Evolutionary conservation across 345 rosid species (phyloP), one percentile per base, ranked within the genome.

Genomic region (Mangifera indica): DNA sequence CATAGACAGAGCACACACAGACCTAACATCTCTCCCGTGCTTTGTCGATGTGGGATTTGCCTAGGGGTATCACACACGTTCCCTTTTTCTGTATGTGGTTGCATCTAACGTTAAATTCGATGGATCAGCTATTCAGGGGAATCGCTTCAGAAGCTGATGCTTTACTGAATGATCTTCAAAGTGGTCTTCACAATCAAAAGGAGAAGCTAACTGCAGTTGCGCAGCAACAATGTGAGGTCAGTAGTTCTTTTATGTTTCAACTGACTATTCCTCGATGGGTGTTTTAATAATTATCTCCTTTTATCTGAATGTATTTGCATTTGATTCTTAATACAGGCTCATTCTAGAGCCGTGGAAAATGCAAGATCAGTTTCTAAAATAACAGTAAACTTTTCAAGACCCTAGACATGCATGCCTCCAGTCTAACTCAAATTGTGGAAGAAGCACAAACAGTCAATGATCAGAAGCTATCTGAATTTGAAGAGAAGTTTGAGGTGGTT

Each of bases 401-500:
- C 72, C 76, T 93, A 60, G 96, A 89, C 77, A 63, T 75, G 63
- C 97, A 96, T 77, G 97, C 89, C 7, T 82, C 90, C 55, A 89
- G 83, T 71, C 77, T 94, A 60, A 88, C 85, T 56, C 82, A 85
- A 66, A 87, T 92, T 63, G 91, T 92, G 59, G 89, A 84, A 78
- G 98, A 92, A 79, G 93, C 98, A 44, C 95, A 92, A 69, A 83
- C 82, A 7, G 87, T 88, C 61, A 92, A 90, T 79, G 90, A 93
- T 81, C 77, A 80, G 76, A 91, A 93, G 70, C 58, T 93, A 72
- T 85, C 88, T 51, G 92, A 88, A 71, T 85, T 96, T 29, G 97
- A 91, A 82, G 88, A 86, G 89, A 93, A 87, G 80, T 96, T 93
- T 74, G 96, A 96, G 98, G 99, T 95, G 77, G 72, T 75, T 21